Base-by-base conservation (phyloP, 441 rosid genomes). In the Arabidopsis lyrata region DNA sequence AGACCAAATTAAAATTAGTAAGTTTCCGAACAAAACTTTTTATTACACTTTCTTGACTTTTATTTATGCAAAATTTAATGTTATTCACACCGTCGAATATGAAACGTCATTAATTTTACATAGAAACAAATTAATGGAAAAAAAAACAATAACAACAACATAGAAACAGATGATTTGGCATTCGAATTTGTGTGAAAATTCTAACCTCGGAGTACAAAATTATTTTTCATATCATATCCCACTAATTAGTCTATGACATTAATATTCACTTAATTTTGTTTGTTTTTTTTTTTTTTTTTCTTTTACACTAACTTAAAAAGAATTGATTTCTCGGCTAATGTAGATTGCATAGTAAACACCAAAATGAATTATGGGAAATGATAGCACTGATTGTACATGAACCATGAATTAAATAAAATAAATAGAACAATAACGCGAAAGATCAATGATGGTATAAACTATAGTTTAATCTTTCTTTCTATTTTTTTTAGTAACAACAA, bases 31-130 rank as follows among this genome's bases (percentile, higher is more conserved):
- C 61, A 3, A 5, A 31, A n/a, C 34, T 16, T 73, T 8, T 57
- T 35, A 16, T 36, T 57, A 74, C 72, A 66, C 44, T 10, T 18
- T 58, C 39, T n/a, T 74, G 61, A 52, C 72, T 66, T 73, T 65
- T 48, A n/a, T 64, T 64, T 32, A 14, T 7, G 4, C 20, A 18
- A 18, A 1, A 2, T 68, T 68, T 55, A 35, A 71, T 65, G 65
- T 48, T 27, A 36, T 66, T 18, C 60, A 47, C 54, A 57, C 53
- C 27, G 35, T 47, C 53, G 16, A 56, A 65, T 36, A 47, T 36
- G 50, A 29, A 65, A 73, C 18, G 58, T 73, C 64, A 20, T 32
- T 41, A 42, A 6, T 38, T 49, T 32, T 16, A 45, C 29, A 27
- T 42, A 62, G 0, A 7, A 22, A 13, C 8, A 54, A 56, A 15